Evolutionary conservation across 2,329 filamentous ascomycete species (phyloP), one percentile per base, ranked within the genome.

Genomic region (Dendryphion nanum): DNA sequence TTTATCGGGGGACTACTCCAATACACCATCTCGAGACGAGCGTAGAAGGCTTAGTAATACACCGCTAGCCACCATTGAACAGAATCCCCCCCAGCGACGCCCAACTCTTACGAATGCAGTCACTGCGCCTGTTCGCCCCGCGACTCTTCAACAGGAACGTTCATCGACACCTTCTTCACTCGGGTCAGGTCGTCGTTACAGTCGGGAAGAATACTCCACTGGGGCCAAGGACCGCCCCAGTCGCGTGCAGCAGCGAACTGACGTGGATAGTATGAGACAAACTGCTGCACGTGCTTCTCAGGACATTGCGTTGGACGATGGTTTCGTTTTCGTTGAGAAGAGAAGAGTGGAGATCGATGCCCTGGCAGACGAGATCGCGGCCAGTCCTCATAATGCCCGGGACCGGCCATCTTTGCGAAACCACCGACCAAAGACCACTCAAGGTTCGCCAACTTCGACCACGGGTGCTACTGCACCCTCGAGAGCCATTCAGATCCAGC

Each of bases 311-410:
- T 86, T 95, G 53, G 90, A 95, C 61, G 82, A 91, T 48, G 93
- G 97, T 50, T 98, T 97, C 55, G 91, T 98, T 15, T 76, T 97
- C 18, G 88, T 98, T 10, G 93, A 98, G 70, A 95, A 96, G 71
- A 83, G 85, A 48, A 86, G 89, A 15, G 90, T 98, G 8, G 91
- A 97, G 64, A 91, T 98, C 35, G 97, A 98, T 63, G 93, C 93
- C 3, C 85, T 98, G 56, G 93, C 93, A 16, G 93, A 98, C 65
- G 91, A 97, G 67, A 74, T 98, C 59, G 90, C 89, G 30, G 86
- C 89, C 36, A 91, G 86, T 56, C 86, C 86, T 33, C 82, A 82
- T 34, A 55, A 55, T 17, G 61, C 74, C 42, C 63, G 76, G 48
- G 65, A 73, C 23, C 61, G 64, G 16, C 59, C 66, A 17, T 60